Percentiles rank a stretch among this genome's conserved stretches.
Conservation (phyloP, 139 green algal species). For the Micractinium sp. region DNA sequence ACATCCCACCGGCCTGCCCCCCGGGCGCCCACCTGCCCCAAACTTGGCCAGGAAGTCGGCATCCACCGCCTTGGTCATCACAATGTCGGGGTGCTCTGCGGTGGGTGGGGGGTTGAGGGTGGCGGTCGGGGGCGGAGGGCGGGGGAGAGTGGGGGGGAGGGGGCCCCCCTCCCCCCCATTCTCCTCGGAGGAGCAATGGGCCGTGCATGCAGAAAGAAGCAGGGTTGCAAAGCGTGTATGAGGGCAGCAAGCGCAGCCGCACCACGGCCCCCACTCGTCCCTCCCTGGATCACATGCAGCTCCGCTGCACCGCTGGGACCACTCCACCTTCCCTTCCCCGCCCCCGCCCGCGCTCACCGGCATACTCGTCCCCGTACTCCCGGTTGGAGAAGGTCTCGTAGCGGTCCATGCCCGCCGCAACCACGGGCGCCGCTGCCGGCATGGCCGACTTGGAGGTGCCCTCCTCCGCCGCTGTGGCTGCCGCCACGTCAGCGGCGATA, state of each 20-base stretch:
- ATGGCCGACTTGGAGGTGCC: background rate
- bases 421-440: background rate
- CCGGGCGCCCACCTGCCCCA: slow-evolving; percentile 31
- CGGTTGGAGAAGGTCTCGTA: slow-evolving; percentile 17
- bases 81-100: slow-evolving; percentile 84
- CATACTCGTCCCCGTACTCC: slow-evolving; percentile 6
- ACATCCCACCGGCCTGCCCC: too few species aligned
- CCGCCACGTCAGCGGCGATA: background rate
- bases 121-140: background rate
- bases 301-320: background rate
- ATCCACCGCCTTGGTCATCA: slow-evolving; percentile 59
- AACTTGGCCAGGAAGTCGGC: slow-evolving; percentile 71
- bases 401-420: background rate
- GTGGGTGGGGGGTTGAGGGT: too few species aligned
- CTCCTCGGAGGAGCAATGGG: background rate
- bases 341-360: background rate
- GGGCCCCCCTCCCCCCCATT: too few species aligned
- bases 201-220: background rate
- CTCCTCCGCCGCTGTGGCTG: background rate
- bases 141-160: too few species aligned
- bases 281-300: background rate
- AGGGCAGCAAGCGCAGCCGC: background rate
- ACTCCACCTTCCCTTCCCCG: background rate
- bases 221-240: background rate
- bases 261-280: background rate